Percentiles rank a stretch among this genome's conserved stretches.
phyloP scores from a whole-genome alignment of 1,284 basidiomycete genomes.

The Rhodotorula sp. region DNA sequence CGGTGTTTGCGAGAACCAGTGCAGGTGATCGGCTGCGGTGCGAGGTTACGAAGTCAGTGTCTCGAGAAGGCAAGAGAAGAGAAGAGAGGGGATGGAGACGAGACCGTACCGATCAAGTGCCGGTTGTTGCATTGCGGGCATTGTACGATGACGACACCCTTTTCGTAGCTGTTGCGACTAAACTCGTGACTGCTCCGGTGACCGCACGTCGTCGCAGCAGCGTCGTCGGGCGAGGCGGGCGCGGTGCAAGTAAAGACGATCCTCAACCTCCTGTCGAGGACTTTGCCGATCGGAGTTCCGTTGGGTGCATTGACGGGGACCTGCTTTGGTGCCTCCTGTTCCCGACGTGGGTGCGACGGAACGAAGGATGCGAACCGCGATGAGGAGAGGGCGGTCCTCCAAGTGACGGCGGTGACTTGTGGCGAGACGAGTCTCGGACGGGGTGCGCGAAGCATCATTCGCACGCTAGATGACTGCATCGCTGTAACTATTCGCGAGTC shows the following conservation, averaged over 20 bases:
- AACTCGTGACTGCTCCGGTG: conserved; percentile 88
- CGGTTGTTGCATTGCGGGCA: conserved; percentile 89
- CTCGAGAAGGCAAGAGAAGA: conserved; percentile 52
- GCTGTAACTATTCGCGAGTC: too few relatives aligned
- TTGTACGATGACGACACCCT: conserved; percentile 85
- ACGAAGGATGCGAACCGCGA: background rate
- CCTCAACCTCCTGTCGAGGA: conserved; percentile 34
- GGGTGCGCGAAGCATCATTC: background rate
- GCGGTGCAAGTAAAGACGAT: conserved; percentile 83
- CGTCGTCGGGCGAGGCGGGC: conserved; percentile 5
- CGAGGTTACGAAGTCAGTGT: too few relatives aligned
- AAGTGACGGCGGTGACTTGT: too few relatives aligned
- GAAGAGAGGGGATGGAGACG: conserved; percentile 50
- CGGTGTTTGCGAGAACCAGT: conserved; percentile 76
- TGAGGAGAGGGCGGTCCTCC: background rate
- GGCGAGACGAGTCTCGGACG: background rate
- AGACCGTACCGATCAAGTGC: conserved; percentile 54
- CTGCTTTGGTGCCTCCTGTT: background rate
- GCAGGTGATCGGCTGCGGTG: conserved; percentile 79
- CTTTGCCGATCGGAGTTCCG: conserved; percentile 38
- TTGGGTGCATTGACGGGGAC: conserved; percentile 10
- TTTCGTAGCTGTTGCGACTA: conserved; percentile 75
- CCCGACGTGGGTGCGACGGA: background rate
- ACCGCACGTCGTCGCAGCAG: conserved; percentile 56
- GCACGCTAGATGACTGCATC: background rate